Evolutionary conservation across 1,284 basidiomycete genomes (phyloP).

Genomic region (Trichosporon faecale): DNA sequence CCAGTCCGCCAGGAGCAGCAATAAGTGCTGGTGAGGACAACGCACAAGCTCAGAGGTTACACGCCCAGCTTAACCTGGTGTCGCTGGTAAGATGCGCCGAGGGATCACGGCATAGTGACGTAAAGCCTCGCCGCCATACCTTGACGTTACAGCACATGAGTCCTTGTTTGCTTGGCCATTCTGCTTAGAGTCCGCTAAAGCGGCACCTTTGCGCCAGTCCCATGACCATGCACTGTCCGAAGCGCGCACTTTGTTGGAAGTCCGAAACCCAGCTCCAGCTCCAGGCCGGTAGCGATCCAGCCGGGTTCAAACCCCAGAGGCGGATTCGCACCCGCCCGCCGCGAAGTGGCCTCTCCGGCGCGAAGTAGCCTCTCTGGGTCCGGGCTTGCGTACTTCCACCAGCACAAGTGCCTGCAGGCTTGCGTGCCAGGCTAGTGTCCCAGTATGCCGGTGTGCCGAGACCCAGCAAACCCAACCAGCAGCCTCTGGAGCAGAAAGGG

Average conservation of each 20-base stretch:
- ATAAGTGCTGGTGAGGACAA: neutral
- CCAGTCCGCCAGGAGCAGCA: too few species aligned
- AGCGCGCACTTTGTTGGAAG: neutral
- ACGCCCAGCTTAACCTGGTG: neutral
- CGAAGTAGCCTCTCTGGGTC: too few species aligned
- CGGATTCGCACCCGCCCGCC: too few species aligned
- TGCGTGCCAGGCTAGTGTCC: too few species aligned
- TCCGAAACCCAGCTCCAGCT: neutral
- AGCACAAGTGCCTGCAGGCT: too few species aligned
- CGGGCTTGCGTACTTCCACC: neutral
- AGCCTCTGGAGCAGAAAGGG: neutral
- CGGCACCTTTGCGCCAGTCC: neutral
- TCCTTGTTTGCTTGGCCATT: too few species aligned
- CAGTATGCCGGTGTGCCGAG: too few species aligned
- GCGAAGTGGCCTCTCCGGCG: too few species aligned
- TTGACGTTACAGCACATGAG: neutral
- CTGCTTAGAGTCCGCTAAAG: too few species aligned
- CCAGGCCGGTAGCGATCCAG: too few species aligned
- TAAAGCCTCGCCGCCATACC: neutral
- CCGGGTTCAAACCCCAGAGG: neutral
- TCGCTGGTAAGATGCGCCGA: neutral
- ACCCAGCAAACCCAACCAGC: too few species aligned
- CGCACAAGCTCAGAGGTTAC: neutral
- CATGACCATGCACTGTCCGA: neutral
- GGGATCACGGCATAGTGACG: neutral